Conservation (phyloP, 169 alveolate genomes). For the Plasmodium adleri region DNA sequence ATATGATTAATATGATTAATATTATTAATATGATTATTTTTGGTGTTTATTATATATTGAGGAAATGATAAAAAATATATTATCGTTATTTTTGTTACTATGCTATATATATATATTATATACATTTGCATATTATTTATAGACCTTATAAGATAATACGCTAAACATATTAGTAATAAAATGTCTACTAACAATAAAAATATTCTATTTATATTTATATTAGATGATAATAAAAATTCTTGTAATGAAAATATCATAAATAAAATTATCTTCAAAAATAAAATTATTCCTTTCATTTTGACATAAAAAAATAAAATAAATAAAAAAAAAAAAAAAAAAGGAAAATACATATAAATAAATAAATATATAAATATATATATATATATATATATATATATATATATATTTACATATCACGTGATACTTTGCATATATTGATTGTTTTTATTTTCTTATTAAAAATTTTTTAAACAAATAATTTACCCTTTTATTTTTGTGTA, state of each 20-base stretch:
- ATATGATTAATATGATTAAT: no score
- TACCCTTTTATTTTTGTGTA: no score
- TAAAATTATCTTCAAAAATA: slow-evolving; percentile 17
- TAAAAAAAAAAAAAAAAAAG: background rate
- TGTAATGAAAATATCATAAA: slow-evolving; percentile 18
- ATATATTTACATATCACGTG: no score
- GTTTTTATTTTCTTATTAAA: no score
- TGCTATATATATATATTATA: slow-evolving; percentile 50
- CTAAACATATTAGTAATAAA: background rate
- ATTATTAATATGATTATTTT: no score
- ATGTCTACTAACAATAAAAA: slow-evolving; percentile 2
- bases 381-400: background rate
- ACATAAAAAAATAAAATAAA: background rate
- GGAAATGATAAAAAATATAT: slow-evolving; percentile 51
- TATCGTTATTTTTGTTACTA: slow-evolving; percentile 49
- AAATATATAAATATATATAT: no score
- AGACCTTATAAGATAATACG: slow-evolving; percentile 28
- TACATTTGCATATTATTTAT: slow-evolving; percentile 47
- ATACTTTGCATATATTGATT: no score
- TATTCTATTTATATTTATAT: slow-evolving; percentile 8
- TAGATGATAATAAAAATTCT: slow-evolving; percentile 11
- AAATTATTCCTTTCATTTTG: slow-evolving; percentile 18
- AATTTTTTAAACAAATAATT: no score
- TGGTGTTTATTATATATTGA: slow-evolving; percentile 3
- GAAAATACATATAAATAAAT: background rate